Base-by-base conservation (phyloP, 108 stramenopile genomes). In the Cyclotella baltica region DNA sequence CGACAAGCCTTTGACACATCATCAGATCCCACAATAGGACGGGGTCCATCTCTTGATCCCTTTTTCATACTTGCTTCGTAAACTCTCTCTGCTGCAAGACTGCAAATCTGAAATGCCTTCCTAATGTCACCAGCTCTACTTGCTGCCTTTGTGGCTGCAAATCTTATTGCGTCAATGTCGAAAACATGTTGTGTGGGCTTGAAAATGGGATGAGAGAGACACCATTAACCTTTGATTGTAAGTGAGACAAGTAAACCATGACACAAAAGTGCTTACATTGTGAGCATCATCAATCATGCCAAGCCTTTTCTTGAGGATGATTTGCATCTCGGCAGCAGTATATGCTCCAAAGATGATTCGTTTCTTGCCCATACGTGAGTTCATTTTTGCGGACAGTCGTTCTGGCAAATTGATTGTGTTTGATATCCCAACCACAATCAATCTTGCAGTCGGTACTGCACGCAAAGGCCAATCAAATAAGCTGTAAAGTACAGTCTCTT, bases 381-480 rank as follows among this genome's bases (percentile, higher is more conserved):
- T 92, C 15, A 98, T 85, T 62, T 94, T 84, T 30, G 88, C 86
- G 18, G 88, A 76, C 27, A 99, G 80, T 37, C 92, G 84, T 53
- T 98, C 98, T 19, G 97, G 96, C 18, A 99, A 83, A 77, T 99
- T 97, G 62, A 99, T 86, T 31, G 99, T 99, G 85, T 99, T 99
- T n/a, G 99, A 97, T 62, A 99, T 97, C 16, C 98, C 99, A 29
- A 99, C 79, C 16, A 98, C 93, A 37, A 77, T 48, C 33, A 56
- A 51, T 35, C 33, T 38, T 23, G 61, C 47, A 33, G 48, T 70
- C n/a, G 25, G 31, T 20, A 47, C 30, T 16, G 71, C 77, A 19
- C 75, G 61, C 0, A 84, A 50, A 10, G 99, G 98, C 99, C 99
- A 99, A 67, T 98, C 96, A 76, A 99, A 98, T 23, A 99, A 90